Evolutionary conservation across 2,329 filamentous ascomycete species (phyloP).

Genomic region (Westerdykella sp.): DNA sequence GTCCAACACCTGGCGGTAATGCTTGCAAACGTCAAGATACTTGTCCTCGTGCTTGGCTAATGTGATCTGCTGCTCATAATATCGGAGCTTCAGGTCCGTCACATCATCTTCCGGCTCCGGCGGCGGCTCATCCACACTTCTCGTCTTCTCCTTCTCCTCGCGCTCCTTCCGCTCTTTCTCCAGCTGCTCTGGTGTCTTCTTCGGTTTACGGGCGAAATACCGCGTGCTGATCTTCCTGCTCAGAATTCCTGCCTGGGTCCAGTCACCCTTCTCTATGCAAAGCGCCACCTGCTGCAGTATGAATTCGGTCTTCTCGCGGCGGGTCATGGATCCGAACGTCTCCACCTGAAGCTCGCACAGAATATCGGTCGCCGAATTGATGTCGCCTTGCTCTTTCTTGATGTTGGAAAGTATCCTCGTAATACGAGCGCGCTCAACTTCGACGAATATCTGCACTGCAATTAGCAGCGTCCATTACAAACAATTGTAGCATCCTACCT

Average conservation of each 20-base stretch:
- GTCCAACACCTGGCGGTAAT: constrained; percentile 94
- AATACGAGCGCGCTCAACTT: constrained; percentile 92
- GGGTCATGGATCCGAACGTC: constrained; percentile 96
- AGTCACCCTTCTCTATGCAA: constrained; percentile 93
- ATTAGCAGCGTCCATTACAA: constrained; percentile 7
- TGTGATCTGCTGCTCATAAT: constrained; percentile 95
- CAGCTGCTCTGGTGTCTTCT: constrained; percentile 82
- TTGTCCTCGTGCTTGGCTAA: constrained; percentile 95
- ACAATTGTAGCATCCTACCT: constrained; percentile 45
- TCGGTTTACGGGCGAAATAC: constrained; percentile 83
- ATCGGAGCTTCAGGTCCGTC: constrained; percentile 90
- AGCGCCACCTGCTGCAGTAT: constrained; percentile 91
- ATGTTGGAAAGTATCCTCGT: constrained; percentile 95
- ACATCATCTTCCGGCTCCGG: constrained; percentile 79
- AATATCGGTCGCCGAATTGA: constrained; percentile 84
- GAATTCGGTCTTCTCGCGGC: constrained; percentile 97
- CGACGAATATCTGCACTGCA: constrained; percentile 77
- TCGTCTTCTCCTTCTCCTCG: constrained; percentile 74
- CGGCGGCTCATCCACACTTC: constrained; percentile 69
- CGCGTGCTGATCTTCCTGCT: constrained; percentile 94
- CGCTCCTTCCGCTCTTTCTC: constrained; percentile 86
- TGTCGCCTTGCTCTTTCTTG: constrained; percentile 91
- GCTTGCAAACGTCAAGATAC: constrained; percentile 95
- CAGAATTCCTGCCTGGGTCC: constrained; percentile 90
- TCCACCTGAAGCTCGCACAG: constrained; percentile 97